Percentiles rank a stretch among this genome's conserved stretches.
phyloP scores from a whole-genome alignment of 2,329 filamentous ascomycete species.

The Tolypocladium nubicola region DNA sequence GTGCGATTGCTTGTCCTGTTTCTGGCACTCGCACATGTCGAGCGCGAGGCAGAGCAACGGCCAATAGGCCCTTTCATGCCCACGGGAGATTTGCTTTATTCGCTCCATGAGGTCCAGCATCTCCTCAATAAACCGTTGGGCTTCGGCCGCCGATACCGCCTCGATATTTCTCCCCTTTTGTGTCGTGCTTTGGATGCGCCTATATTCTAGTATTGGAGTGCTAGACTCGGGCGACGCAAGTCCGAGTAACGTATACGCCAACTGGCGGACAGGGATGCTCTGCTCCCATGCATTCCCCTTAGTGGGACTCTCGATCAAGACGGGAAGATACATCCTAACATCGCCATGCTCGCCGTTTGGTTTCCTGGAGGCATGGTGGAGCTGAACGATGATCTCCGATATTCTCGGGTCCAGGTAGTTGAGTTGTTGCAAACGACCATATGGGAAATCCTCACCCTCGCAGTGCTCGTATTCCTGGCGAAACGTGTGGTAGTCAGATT shows the following conservation, averaged over 20 bases:
- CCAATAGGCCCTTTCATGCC: constrained; percentile 10
- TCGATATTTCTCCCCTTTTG: constrained; percentile 17
- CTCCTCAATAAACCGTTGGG: constrained; percentile 6
- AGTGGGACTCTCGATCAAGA: constrained; percentile 47
- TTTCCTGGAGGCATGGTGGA: constrained; percentile 5
- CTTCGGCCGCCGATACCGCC: constrained; percentile 5
- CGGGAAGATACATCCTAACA: constrained; percentile 51
- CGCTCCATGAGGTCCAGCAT: constrained; percentile 10
- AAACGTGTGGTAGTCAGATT: constrained; percentile 16
- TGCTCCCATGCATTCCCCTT: constrained; percentile 47
- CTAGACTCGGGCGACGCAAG: constrained; percentile 7
- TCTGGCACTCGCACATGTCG: constrained; percentile 17
- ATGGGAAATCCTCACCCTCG: constrained; percentile 2
- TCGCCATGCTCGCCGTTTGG: constrained; percentile 6
- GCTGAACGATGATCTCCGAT: constrained; percentile 26
- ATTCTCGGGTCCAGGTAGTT: constrained; percentile 24
- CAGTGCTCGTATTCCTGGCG: constrained; percentile 19
- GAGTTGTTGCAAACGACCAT: constrained; percentile 7
- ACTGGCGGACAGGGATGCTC: constrained; percentile 35
- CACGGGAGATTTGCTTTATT: constrained; percentile 1
- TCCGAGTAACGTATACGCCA: constrained; percentile 43
- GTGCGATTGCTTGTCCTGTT: constrained; percentile 16
- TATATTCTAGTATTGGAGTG: constrained; percentile 22
- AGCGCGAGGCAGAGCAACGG: constrained; percentile 14
- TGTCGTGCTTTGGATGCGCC: constrained; percentile 19